Base-by-base conservation (phyloP, 768 basidiomycete genomes). In the Cystofilobasidium ferigula region DNA sequence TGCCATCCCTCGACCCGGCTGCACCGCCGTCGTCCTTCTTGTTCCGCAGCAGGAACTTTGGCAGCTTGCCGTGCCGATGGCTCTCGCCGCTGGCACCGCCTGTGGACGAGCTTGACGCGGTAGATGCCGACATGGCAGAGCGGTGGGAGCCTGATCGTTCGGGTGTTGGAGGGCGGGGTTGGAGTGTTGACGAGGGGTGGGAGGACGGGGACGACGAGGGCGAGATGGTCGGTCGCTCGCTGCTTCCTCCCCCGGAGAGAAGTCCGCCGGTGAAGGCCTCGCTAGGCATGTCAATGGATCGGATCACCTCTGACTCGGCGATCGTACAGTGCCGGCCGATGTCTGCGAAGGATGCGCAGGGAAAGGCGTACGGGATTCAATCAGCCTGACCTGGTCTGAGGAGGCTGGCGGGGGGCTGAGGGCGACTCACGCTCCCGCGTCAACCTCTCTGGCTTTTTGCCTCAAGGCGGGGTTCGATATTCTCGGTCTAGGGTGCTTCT, bases 1-100 rank as follows among this genome's bases (percentile, higher is more conserved):
- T 24, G 9, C 7, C 10, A 6, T 32, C 32, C 6, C 34, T 38
- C 10, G 28, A 26, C 7, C 36, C 45, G 36, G 48, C 57, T 42
- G 57, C 34, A 0, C 62, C 38, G 45, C 12, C 24, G 36, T 48
- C 61, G 16, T 62, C 47, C 34, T 36, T 38, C 47, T 54, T 63
- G 62, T 60, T 59, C 26, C 58, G 60, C 5, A 53, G 38, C 0
- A 61, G 60, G 45, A 67, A 67, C 43, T 62, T 61, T 0, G 65
- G 51, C 4, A 61, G 65, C 36, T 67, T 67, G 53, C 38, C 7
- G 32, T 28, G 24, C 14, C 43, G n/a, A 24, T n/a, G n/a, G 61
- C 48, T 14, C 45, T 20, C 10, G 43, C 43, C 43, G 5, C 20
- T 16, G 5, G 22, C 22, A n/a, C 45, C 45, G 57, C 38, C 24